Conservation (phyloP, 2,329 filamentous ascomycete species). For the Pezicula neosporulosa region DNA sequence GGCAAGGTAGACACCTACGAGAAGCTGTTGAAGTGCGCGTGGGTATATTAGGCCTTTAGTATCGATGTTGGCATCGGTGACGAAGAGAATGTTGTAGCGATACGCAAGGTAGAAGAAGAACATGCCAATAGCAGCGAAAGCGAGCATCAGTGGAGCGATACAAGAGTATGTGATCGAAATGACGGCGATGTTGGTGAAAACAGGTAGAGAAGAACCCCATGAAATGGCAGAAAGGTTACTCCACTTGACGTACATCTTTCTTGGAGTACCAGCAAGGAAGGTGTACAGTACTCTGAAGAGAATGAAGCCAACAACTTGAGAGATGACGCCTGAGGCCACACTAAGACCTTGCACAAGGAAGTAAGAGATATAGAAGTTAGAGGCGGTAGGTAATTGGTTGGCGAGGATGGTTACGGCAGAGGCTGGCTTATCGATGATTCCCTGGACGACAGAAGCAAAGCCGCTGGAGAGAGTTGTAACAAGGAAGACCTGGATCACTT, state of each 20-base stretch:
- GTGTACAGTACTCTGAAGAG: conserved; percentile 73
- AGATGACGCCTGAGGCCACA: conserved; percentile 69
- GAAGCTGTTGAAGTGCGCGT: conserved; percentile 81
- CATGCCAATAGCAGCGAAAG: conserved; percentile 77
- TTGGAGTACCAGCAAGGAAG: conserved; percentile 72
- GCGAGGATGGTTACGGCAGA: conserved; percentile 64
- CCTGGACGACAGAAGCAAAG: conserved; percentile 64
- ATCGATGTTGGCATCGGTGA: conserved; percentile 77
- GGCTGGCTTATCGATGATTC: conserved; percentile 61
- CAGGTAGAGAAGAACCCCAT: conserved; percentile 80
- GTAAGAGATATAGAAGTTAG: conserved; percentile 95
- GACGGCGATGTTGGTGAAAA: conserved; percentile 77
- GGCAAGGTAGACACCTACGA: conserved; percentile 79
- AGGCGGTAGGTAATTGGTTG: conserved; percentile 71
- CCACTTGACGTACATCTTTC: conserved; percentile 79
- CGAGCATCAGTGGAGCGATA: conserved; percentile 81
- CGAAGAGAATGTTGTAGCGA: conserved; percentile 87
- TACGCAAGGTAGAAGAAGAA: conserved; percentile 82
- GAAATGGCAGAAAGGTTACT: conserved; percentile 63
- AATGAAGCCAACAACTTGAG: conserved; percentile 72
- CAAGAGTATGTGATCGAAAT: conserved; percentile 82
- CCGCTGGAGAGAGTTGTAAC: conserved; percentile 80
- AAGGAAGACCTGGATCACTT: conserved; percentile 88
- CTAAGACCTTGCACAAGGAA: conserved; percentile 89
- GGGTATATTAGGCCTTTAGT: conserved; percentile 87